Evolutionary conservation across 2,329 filamentous ascomycete species (phyloP).

Genomic region (Cytospora piceicola): DNA sequence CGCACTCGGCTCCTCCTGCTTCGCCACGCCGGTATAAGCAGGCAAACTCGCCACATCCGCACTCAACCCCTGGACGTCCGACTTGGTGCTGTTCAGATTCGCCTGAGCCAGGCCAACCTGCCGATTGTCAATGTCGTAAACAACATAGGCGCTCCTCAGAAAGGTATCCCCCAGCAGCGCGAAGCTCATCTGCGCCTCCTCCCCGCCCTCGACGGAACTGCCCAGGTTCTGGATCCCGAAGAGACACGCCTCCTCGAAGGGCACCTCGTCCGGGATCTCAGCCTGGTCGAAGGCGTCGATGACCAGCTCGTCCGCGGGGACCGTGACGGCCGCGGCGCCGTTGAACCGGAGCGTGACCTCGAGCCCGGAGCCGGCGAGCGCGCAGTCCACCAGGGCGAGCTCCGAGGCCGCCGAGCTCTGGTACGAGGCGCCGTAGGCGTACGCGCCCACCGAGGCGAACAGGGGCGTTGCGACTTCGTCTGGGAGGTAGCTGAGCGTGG

Average conservation of each 20-base stretch:
- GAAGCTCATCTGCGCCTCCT: constrained; percentile 31
- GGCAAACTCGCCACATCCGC: constrained; percentile 46
- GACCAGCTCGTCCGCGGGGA: constrained; percentile 45
- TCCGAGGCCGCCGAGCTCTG: constrained; percentile 40
- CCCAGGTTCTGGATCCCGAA: constrained; percentile 56
- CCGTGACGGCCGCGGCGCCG: constrained; percentile 37
- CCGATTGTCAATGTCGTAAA: constrained; percentile 57
- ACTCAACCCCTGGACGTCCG: constrained; percentile 52
- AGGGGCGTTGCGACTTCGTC: constrained; percentile 49
- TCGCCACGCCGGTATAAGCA: constrained; percentile 48
- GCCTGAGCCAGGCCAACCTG: constrained; percentile 58
- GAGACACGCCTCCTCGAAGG: constrained; percentile 52
- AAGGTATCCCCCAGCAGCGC: constrained; percentile 53
- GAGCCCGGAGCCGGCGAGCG: constrained; percentile 41
- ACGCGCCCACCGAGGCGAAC: constrained; percentile 44
- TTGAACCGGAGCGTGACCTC: constrained; percentile 49
- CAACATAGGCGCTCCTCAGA: constrained; percentile 55
- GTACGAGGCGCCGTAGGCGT: constrained; percentile 41
- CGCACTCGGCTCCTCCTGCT: constrained; percentile 37
- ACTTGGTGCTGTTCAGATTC: constrained; percentile 51
- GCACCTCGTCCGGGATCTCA: constrained; percentile 38
- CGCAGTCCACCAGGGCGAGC: constrained; percentile 47
- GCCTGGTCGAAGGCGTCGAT: constrained; percentile 43
- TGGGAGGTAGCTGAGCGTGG: constrained; percentile 67
- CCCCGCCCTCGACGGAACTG: constrained; percentile 22